Evolutionary conservation across 257 asterid species (phyloP).

Genomic region (Nicotiana noctiflora): DNA sequence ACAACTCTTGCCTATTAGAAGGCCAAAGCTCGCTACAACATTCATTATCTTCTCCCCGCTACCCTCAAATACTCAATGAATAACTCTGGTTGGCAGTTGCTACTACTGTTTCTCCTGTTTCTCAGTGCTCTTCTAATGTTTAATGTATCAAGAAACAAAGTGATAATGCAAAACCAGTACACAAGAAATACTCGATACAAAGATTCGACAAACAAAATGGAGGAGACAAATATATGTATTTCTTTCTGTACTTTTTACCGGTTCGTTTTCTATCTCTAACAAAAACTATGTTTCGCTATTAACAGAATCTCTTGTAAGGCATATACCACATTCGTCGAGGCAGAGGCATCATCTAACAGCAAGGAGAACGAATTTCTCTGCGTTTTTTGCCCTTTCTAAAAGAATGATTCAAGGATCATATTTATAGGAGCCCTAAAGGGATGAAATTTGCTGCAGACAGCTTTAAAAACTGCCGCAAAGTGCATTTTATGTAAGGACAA

Average conservation of each 20-base stretch:
- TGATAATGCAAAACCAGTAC: neutral
- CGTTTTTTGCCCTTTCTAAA: neutral
- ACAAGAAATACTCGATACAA: neutral
- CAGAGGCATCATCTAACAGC: neutral
- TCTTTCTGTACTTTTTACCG: neutral
- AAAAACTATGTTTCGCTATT: neutral
- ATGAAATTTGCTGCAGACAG: neutral
- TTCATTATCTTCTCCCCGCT: neutral
- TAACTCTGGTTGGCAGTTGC: neutral
- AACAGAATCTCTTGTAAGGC: constrained; percentile 1
- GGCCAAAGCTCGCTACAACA: neutral
- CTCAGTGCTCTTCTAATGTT: neutral
- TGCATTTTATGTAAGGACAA: neutral
- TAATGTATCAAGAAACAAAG: neutral
- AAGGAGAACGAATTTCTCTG: neutral
- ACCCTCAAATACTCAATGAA: neutral
- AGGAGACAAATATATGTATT: neutral
- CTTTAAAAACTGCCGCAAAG: neutral
- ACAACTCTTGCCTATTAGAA: neutral
- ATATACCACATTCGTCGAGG: neutral
- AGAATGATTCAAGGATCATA: neutral
- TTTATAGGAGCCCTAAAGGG: neutral
- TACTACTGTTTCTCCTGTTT: neutral
- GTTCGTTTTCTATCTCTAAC: neutral
- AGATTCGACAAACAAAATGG: neutral